Percentiles rank a stretch among this genome's conserved stretches.
These are phyloP conservation scores for Globisporangium heterothallicum DNA, from an alignment of 352 stramenopile species.

Conservation along the genomic window DNA sequence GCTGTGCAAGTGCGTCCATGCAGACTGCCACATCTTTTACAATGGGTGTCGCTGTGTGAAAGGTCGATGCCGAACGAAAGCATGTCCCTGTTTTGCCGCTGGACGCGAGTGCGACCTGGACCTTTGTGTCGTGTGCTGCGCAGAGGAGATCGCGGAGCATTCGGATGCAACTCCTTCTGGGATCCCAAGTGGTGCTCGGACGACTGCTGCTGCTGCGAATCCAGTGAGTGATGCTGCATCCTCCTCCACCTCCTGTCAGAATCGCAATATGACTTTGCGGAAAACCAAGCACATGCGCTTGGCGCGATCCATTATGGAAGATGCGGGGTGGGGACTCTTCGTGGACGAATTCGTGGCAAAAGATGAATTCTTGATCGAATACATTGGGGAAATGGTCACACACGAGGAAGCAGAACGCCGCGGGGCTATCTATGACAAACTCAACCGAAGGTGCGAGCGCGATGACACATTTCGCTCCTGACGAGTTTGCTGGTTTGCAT, in stretches of 20 bases:
- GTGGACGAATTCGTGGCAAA: slow-evolving; percentile 85
- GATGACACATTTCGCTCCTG: too few species aligned
- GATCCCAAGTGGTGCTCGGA: not conserved
- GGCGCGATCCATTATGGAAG: slow-evolving; percentile 66
- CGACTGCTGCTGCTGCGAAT: not conserved
- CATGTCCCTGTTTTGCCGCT: slow-evolving; percentile 88
- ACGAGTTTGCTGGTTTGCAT: not conserved
- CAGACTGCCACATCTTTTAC: slow-evolving; percentile 85
- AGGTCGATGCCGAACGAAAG: slow-evolving; percentile 77
- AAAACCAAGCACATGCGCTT: slow-evolving; percentile 70
- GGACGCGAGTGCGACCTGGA: slow-evolving; percentile 93
- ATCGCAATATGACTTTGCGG: slow-evolving; percentile 47
- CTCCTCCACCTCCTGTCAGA: slow-evolving; percentile 47
- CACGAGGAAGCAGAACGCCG: slow-evolving; percentile 89
- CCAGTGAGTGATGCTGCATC: not conserved
- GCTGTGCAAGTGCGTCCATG: slow-evolving; percentile 78
- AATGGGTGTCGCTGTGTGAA: slow-evolving; percentile 82
- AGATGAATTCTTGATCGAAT: slow-evolving; percentile 93
- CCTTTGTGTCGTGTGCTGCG: slow-evolving; percentile 79
- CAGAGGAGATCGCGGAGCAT: slow-evolving; percentile 32
- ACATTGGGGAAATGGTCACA: slow-evolving; percentile 92
- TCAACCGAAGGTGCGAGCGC: slow-evolving; percentile 62
- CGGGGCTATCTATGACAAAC: slow-evolving; percentile 84
- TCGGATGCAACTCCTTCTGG: slow-evolving; percentile 7
- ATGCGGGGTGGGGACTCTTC: slow-evolving; percentile 91